A percentile compares a stretch with the other conserved stretches of the same genome.
These are phyloP conservation scores for Spiraea crenata DNA, from an alignment of 331 rosid genomes.

Conservation along the genomic window DNA sequence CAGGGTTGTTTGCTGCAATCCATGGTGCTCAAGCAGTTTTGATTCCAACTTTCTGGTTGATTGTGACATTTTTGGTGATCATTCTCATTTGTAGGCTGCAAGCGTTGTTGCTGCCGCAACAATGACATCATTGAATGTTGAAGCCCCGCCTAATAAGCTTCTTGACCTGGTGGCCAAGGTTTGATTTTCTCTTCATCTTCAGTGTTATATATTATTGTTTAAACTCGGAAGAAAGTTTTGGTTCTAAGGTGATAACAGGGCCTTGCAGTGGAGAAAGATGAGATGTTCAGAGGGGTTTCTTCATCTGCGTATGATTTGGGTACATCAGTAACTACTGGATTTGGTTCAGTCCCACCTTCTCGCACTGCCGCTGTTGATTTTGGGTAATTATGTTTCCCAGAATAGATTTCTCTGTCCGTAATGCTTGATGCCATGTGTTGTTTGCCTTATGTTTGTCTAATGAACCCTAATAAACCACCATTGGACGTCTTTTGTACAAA, in stretches of 20 bases:
- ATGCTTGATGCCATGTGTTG: too few species aligned
- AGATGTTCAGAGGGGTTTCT: constrained; percentile 48
- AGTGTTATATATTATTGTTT: constrained; percentile 16
- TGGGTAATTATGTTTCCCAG: constrained; percentile 38
- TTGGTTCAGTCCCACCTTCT: constrained; percentile 33
- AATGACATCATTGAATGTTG: constrained; percentile 70
- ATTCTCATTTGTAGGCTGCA: constrained; percentile 56
- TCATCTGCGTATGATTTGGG: constrained; percentile 49
- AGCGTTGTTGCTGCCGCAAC: constrained; percentile 83
- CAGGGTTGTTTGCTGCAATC: background rate
- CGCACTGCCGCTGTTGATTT: constrained; percentile 52
- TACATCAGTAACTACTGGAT: constrained; percentile 36
- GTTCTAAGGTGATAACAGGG: constrained; percentile 72
- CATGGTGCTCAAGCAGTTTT: background rate
- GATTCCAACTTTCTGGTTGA: background rate
- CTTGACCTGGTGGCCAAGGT: constrained; percentile 76
- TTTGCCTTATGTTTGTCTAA: background rate
- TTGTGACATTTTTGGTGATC: constrained; percentile 1
- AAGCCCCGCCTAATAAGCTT: constrained; percentile 65
- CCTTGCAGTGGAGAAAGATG: constrained; percentile 79
- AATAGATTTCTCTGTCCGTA: constrained; percentile 4
- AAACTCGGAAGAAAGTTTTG: constrained; percentile 22
- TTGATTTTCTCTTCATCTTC: constrained; percentile 11
- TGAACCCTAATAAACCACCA: background rate
- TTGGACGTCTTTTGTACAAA: constrained; percentile 21